Evolutionary conservation across 2,329 filamentous ascomycete genomes (phyloP), one percentile per base, ranked within the genome.

Genomic region (Fusarium falciforme): DNA sequence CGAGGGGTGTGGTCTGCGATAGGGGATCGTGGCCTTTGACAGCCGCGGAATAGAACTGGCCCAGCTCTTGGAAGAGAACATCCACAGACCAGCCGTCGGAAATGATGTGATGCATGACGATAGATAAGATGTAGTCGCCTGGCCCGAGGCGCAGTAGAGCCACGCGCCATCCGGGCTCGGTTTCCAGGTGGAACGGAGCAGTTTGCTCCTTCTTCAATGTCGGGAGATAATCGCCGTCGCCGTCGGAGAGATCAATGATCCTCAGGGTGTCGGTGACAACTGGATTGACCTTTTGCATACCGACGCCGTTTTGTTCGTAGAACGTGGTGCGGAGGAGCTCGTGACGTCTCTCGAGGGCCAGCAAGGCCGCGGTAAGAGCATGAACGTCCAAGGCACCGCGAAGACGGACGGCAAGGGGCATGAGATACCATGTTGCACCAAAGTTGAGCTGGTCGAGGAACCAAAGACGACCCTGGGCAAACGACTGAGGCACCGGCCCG

Each of bases 11-110:
- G 9, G 73, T 16, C 10, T 67, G 42, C 4, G 72, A 67, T 1
- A 71, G 20, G 2, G 72, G 73, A 38, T 77, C 66, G 6, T 66
- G 29, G 68, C 35, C 33, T 5, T 16, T 22, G 35, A 59, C 11
- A 16, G 33, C 33, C 5, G 22, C 67, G 2, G 64, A 16, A 29
- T 77, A 77, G 20, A 68, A 71, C 1, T 6, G 7, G 1, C 40
- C 63, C 0, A 76, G 55, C 29, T 77, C 75, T 4, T 31, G 38
- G 9, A 55, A 20, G 17, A 59, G 38, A 10, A 75, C 49, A 22
- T 75, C 66, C 6, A 75, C 49, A 25, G 72, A 75, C 72, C 72
- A 73, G 2, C 70, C 70, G 40, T 75, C 72, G 16, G 67, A 67
- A 14, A 70, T 57, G 40, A 68, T 68, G 31, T 75, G 70, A 40